A percentile compares a stretch with the other conserved stretches of the same genome.
Conservation (phyloP, 73 alveolate genomes). For the Urostyla sp. region DNA sequence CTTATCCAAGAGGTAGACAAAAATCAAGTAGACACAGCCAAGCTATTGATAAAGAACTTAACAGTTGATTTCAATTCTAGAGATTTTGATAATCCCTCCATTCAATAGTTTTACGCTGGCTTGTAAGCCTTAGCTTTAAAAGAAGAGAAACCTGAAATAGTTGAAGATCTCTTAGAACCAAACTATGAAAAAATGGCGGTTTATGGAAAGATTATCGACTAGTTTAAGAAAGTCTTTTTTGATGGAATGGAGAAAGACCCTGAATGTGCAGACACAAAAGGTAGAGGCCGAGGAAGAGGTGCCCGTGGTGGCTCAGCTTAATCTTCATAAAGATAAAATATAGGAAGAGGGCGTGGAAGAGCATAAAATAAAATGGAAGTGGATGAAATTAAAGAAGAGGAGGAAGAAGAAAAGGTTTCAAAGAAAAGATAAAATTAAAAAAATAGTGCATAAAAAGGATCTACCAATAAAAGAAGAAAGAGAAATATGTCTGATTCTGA, state of each 20-base stretch:
- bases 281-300: constrained; percentile 54
- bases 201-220: constrained; percentile 56
- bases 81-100: constrained; percentile 70
- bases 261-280: constrained; percentile 40
- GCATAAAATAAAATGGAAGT: constrained; percentile 10
- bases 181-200: constrained; percentile 70
- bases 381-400: background rate
- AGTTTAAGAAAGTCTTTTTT: constrained; percentile 55
- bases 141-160: constrained; percentile 71
- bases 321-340: background rate
- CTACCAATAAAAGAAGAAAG: constrained; percentile 8
- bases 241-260: constrained; percentile 61
- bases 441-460: background rate
- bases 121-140: constrained; percentile 73
- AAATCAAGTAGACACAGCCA: constrained; percentile 60
- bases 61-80: constrained; percentile 70
- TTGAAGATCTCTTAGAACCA: constrained; percentile 68
- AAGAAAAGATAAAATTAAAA: background rate
- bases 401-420: constrained; percentile 18
- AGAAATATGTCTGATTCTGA: background rate
- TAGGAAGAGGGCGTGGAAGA: constrained; percentile 27
- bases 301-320: no score
- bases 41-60: constrained; percentile 61
- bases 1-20: constrained; percentile 42
- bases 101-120: constrained; percentile 66